These are phyloP conservation scores for Cucurbita moschata DNA, from an alignment of 306 rosid species.

Conservation along the genomic window DNA sequence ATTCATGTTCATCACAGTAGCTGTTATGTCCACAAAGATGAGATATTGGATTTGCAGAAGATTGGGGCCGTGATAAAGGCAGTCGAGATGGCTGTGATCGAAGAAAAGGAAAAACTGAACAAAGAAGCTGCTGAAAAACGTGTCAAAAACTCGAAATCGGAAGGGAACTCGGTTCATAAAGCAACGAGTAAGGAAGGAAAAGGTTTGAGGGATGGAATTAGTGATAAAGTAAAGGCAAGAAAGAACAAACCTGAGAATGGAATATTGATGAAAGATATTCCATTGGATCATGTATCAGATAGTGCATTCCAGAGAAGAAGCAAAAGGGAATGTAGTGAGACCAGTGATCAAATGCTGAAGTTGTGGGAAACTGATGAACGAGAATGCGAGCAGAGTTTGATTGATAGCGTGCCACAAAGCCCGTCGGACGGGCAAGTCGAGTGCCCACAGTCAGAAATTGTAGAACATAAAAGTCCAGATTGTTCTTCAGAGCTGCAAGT, in stretches of 20 bases:
- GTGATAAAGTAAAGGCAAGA: constrained; percentile 12
- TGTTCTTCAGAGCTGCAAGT: constrained; percentile 40
- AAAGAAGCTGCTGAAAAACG: constrained; percentile 12
- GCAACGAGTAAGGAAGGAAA: constrained; percentile 21
- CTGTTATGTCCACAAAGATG: constrained; percentile 24
- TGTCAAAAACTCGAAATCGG: constrained; percentile 12
- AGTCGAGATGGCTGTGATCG: constrained; percentile 23
- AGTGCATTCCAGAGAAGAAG: constrained; percentile 30
- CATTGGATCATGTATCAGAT: constrained; percentile 71
- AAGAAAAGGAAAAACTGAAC: constrained; percentile 14
- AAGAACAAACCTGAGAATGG: constrained; percentile 38
- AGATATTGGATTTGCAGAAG: constrained; percentile 50
- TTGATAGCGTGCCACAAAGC: constrained; percentile 16
- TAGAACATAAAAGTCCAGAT: constrained; percentile 17
- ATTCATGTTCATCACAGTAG: constrained; percentile 20
- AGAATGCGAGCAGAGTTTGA: constrained; percentile 19
- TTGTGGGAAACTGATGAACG: constrained; percentile 80
- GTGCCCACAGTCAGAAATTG: constrained; percentile 20
- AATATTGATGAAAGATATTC: constrained; percentile 74
- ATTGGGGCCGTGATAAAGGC: constrained; percentile 45
- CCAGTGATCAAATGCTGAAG: constrained; percentile 78
- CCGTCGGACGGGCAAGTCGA: constrained; percentile 23
- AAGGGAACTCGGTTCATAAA: constrained; percentile 5
- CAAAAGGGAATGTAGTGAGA: constrained; percentile 37
- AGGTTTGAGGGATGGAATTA: constrained; percentile 14